Evolutionary conservation across 116 monocot genomes (phyloP).

Genomic region (Trichopus zeylanicus): DNA sequence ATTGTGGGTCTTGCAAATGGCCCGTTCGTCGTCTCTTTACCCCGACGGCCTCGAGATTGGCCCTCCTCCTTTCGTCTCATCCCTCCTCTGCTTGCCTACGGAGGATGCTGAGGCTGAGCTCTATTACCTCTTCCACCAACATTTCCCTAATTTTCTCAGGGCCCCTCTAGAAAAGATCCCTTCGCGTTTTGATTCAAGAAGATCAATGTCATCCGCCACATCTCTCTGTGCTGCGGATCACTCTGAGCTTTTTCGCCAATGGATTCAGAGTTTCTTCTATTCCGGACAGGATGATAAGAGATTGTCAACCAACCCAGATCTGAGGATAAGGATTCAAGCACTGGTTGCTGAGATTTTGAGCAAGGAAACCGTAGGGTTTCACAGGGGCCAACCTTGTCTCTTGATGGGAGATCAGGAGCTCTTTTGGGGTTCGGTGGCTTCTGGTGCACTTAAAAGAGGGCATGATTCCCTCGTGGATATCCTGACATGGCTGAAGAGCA

Average conservation of each 20-base stretch:
- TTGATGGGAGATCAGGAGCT: neutral
- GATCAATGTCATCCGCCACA: neutral
- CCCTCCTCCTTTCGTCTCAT: neutral
- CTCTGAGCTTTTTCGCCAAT: conserved; percentile 1
- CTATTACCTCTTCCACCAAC: neutral
- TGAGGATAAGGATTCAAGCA: neutral
- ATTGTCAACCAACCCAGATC: neutral
- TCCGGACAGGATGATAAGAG: neutral
- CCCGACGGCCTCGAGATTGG: neutral
- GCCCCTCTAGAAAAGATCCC: neutral
- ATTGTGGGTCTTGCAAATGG: too few species aligned
- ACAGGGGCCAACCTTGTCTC: neutral
- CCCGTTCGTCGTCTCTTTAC: neutral
- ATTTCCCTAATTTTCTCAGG: neutral
- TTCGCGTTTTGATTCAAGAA: neutral
- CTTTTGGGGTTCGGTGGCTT: neutral
- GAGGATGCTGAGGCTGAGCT: neutral
- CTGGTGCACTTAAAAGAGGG: neutral
- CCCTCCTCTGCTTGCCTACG: neutral
- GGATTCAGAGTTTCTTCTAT: conserved; percentile 1
- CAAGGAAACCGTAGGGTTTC: neutral
- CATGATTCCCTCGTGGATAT: neutral
- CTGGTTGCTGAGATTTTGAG: neutral
- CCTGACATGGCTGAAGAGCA: neutral
- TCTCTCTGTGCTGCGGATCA: neutral